phyloP scores from a whole-genome alignment of 805 yeast genomes.

The Wickerhamomyces tratensis region DNA sequence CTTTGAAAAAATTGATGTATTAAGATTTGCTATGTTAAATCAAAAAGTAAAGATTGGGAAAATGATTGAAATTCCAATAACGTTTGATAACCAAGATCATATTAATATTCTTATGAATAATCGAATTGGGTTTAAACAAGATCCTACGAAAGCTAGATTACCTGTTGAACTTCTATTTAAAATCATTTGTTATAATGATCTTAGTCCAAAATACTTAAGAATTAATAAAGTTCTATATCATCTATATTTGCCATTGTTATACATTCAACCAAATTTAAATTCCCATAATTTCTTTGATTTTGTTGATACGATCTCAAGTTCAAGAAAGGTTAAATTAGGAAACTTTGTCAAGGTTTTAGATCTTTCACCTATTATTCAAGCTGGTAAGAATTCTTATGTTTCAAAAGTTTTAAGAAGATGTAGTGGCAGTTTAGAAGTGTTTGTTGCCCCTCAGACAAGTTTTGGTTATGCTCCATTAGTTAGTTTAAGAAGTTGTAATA shows the following conservation, averaged over 20 bases:
- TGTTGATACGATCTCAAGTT: constrained; percentile 53
- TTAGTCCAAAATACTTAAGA: constrained; percentile 41
- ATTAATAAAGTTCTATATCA: constrained; percentile 55
- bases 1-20: constrained; percentile 41
- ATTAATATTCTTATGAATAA: no score
- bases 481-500: constrained; percentile 64
- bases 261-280: constrained; percentile 49
- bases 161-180: constrained; percentile 19
- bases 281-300: constrained; percentile 64
- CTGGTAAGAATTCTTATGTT: constrained; percentile 86
- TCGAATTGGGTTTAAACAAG: no score
- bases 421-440: constrained; percentile 48
- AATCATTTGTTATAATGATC: constrained; percentile 20
- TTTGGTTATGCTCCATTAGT: constrained; percentile 87
- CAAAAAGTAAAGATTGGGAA: constrained; percentile 6
- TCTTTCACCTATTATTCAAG: constrained; percentile 71
- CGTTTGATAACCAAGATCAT: neutral
- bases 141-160: constrained; percentile 6
- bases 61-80: constrained; percentile 7
- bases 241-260: constrained; percentile 55
- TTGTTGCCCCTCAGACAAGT: constrained; percentile 90
- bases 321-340: constrained; percentile 40
- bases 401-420: constrained; percentile 78
- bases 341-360: constrained; percentile 57
- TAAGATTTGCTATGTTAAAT: constrained; percentile 22